Evolutionary conservation across 352 stramenopile genomes (phyloP).

Genomic region (Pelagophyceae sp.): DNA sequence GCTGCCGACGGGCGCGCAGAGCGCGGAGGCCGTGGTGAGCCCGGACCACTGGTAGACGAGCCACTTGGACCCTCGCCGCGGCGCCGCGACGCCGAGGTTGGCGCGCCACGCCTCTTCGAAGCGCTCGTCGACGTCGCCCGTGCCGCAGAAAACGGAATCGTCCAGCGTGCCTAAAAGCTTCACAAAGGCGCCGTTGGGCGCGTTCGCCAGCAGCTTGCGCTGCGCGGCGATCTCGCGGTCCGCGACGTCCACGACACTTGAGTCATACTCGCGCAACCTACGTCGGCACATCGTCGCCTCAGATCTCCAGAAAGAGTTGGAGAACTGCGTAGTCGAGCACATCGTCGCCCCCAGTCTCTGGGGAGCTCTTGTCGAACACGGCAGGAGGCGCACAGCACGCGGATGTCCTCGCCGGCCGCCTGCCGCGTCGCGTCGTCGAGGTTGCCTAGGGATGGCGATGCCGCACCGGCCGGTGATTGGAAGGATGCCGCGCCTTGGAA

Average conservation of each 20-base stretch:
- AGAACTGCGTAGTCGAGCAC: too few species aligned
- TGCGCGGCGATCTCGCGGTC: not conserved
- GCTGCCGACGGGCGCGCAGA: not conserved
- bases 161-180: not conserved
- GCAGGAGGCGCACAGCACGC: too few species aligned
- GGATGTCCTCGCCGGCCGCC: not conserved
- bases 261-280: conserved; percentile 4
- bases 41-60: conserved; percentile 1
- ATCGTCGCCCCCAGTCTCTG: too few species aligned
- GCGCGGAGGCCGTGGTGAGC: not conserved
- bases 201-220: too few species aligned
- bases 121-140: not conserved
- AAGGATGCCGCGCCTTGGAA: not conserved
- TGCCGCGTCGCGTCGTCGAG: not conserved
- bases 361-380: too few species aligned
- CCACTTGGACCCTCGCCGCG: not conserved
- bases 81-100: not conserved
- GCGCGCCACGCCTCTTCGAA: conserved; percentile 10
- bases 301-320: too few species aligned
- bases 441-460: too few species aligned
- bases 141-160: not conserved
- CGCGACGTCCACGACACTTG: not conserved
- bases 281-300: too few species aligned
- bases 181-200: not conserved
- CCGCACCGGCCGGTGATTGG: too few species aligned